Evolutionary conservation across 2,329 filamentous ascomycete species (phyloP), one percentile per base, ranked within the genome.

Genomic region (Aspergillus sp.): DNA sequence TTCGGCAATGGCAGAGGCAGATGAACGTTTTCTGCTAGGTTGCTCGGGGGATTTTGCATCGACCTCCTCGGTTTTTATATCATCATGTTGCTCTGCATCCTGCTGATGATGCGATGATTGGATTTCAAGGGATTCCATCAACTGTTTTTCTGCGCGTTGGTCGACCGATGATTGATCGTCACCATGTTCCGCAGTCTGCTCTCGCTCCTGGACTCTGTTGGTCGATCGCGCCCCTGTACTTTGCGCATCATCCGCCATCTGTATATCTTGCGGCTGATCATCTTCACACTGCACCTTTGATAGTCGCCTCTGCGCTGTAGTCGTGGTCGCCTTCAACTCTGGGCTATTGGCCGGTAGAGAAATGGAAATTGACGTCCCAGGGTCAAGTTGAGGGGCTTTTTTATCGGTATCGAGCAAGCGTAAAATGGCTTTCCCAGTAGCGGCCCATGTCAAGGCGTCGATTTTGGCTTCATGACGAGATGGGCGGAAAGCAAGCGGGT

Each of bases 21-120:
- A 84, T 3, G 85, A 87, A 56, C 86, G 77, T 69, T 88, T 88
- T 19, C 85, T 79, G 21, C 78, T 78, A 11, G 75, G 74, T 4
- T 73, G 66, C 48, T 67, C 72, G n/a, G 76, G 69, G 48, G 62
- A 62, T 52, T 77, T 79, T 27, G 63, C 56, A 6, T 74, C 71
- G 4, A 59, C 48, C 11, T 69, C 70, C 14, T 75, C 71, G 3
- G 55, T 53, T 8, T 66, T 67, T 19, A 57, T 37, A 12, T 63
- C 59, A 9, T 70, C 67, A 47, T 67, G 65, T 37, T 62, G 64
- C n/a, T 53, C 58, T 6, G 58, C 27, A 27, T 43, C 44, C 23
- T 71, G 68, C 8, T 60, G 56, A 3, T 60, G 62, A 12, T 66
- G 66, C 23, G 58, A 55, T 2, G 68, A 70, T 44, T 72, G 69